Base-by-base conservation (phyloP, 2,329 filamentous ascomycete genomes). In the Aspergillus nomiae region DNA sequence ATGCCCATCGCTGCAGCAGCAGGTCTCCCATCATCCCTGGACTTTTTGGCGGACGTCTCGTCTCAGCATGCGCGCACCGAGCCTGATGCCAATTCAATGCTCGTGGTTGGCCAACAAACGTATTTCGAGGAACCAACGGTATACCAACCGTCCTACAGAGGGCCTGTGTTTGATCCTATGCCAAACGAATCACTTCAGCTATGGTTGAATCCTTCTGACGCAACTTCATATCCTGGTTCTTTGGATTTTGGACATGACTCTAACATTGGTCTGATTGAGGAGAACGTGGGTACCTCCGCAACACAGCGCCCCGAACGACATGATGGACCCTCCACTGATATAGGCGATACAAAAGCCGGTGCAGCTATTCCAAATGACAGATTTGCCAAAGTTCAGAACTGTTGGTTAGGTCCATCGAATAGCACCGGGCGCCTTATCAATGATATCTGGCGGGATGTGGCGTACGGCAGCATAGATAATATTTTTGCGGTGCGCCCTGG, bases 311-410 rank as follows among this genome's bases (percentile, higher is more conserved):
- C 72, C 28, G 68, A 71, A 58, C 70, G 66, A 58, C 67, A 71
- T 58, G 59, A 60, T 64, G 70, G 69, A 41, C 66, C 70, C 55
- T 69, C 71, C 28, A 38, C 65, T 21, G 70, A 73, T 34, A 68
- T 65, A 8, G 63, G 71, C 30, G 67, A 65, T 10, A 63, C 61
- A 28, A 71, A 71, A 56, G 64, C 65, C 1, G 67, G 67, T 16
- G 58, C 63, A 34, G 67, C 70, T 45, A 78, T 79, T 14, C 79
- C 79, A 5, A 78, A 71, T 60, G 80, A 82, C 60, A 70, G 80
- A 7, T 82, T 81, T 60, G 69, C 74, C 36, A 77, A 73, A 58
- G 78, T 82, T 1, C 77, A 81, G 61, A 72, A 76, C 32, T 80
- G 74, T 64, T 82, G 80, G 80, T 67, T 78, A 21, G 76, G 75